phyloP scores from a whole-genome alignment of 2,329 filamentous ascomycete species.

The Fusarium dimerum region DNA sequence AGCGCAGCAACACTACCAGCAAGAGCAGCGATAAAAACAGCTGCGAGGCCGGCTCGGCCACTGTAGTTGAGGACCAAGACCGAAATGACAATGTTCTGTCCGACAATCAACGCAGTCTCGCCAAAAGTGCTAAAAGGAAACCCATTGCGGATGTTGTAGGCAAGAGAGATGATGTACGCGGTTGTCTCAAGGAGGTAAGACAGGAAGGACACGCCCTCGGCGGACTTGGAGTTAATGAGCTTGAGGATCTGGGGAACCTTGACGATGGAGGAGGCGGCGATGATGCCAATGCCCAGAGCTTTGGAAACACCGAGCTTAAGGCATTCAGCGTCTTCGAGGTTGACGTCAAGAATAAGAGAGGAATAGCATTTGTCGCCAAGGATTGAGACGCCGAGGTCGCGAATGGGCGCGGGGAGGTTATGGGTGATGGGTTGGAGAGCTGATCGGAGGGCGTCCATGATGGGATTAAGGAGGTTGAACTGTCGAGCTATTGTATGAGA shows the following conservation, averaged over 20 bases:
- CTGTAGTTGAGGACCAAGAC: constrained; percentile 84
- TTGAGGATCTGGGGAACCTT: constrained; percentile 98
- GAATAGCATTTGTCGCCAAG: constrained; percentile 85
- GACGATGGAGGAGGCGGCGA: constrained; percentile 85
- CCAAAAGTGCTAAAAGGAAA: constrained; percentile 98
- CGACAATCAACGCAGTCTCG: constrained; percentile 88
- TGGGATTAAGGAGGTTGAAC: constrained; percentile 10
- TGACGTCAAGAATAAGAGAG: constrained; percentile 80
- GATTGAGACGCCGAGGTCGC: constrained; percentile 74
- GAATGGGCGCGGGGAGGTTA: constrained; percentile 72
- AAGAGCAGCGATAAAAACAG: constrained; percentile 75
- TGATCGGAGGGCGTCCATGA: constrained; percentile 63
- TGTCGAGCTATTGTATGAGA: not conserved
- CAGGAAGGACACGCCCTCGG: constrained; percentile 83
- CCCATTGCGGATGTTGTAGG: constrained; percentile 87
- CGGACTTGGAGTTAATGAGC: constrained; percentile 77
- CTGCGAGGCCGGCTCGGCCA: constrained; percentile 67
- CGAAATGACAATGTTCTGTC: constrained; percentile 89
- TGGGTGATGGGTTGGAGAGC: constrained; percentile 69
- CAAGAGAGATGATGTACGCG: constrained; percentile 83
- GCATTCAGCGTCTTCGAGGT: constrained; percentile 75
- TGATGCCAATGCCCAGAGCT: constrained; percentile 89
- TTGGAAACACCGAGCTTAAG: constrained; percentile 90
- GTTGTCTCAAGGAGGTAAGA: constrained; percentile 91
- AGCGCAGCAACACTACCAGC: constrained; percentile 69